These are phyloP conservation scores for Penicillium salamii DNA, from an alignment of 495 filamentous ascomycete species.

Conservation along the genomic window DNA sequence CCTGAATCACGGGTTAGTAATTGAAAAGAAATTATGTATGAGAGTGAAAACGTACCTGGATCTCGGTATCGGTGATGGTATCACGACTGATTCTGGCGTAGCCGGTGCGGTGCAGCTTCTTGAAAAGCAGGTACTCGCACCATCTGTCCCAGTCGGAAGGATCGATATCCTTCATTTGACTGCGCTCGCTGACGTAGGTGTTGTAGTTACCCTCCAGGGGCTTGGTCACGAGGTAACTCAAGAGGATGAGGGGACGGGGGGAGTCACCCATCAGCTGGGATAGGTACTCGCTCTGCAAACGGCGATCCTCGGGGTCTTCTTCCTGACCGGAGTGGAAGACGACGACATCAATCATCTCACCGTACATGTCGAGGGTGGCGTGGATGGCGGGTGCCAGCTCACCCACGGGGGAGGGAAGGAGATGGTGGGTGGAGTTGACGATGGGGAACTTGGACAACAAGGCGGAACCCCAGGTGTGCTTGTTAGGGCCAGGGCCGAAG, in stretches of 20 bases:
- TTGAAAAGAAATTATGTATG: not conserved
- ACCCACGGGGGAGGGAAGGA: conserved; percentile 88
- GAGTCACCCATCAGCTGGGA: conserved; percentile 83
- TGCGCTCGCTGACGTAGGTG: conserved; percentile 82
- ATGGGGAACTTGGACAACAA: conserved; percentile 97
- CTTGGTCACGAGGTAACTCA: conserved; percentile 90
- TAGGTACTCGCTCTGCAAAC: conserved; percentile 84
- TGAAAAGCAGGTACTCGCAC: conserved; percentile 99
- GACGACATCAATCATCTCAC: conserved; percentile 84
- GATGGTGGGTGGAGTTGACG: conserved; percentile 92
- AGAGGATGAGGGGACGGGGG: conserved; percentile 74
- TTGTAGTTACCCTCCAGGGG: conserved; percentile 95
- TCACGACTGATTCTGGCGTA: conserved; percentile 87
- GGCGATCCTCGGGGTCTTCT: conserved; percentile 91
- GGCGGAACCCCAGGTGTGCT: conserved; percentile 96
- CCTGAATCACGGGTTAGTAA: conserved; percentile 40
- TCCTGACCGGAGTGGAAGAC: conserved; percentile 99
- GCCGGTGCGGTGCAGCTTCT: conserved; percentile 78
- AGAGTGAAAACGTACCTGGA: conserved; percentile 64
- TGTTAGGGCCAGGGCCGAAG: conserved; percentile 96
- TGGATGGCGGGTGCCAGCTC: conserved; percentile 96
- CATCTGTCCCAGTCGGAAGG: conserved; percentile 92
- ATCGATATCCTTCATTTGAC: conserved; percentile 95
- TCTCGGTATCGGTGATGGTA: conserved; percentile 95
- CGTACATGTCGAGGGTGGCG: conserved; percentile 91